Evolutionary conservation across 768 basidiomycete species (phyloP), one percentile per base, ranked within the genome.

Genomic region (Rhodotorula babjevae): DNA sequence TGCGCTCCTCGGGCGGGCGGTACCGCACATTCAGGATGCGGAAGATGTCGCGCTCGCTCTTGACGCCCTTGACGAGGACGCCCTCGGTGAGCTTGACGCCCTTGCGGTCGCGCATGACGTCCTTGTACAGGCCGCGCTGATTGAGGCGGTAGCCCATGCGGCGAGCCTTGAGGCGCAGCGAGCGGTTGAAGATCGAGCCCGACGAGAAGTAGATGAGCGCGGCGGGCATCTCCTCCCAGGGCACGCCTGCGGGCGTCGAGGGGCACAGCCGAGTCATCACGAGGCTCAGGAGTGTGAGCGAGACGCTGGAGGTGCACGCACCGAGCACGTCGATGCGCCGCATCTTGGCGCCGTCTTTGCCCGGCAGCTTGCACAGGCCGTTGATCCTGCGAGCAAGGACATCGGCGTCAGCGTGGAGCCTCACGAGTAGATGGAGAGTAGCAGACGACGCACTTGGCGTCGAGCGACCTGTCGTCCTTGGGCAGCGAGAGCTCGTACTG

Each of bases 91-190:
- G 33, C 63, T 81, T 81, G 44, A 72, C 29, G 9, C 79, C 77
- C 12, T 77, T 68, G 42, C 63, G 72, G 27, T 71, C 80, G 40
- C 80, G 65, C 1, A 78, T 66, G 52, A 72, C 52, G 33, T 67
- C 49, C 40, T 29, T 75, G 63, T 76, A 81, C 27, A 82, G 67
- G 0, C 80, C 80, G 23, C 80, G 76, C 68, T 82, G 82, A 65
- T 82, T 82, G 21, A 82, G 77, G 12, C 76, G 77, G 71, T 78
- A 80, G 2, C 81, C 81, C 44, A 68, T 65, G 62, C 80, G 80
- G 11, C 78, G 73, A 11, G 68, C 73, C 36, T 74, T 74, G 29
- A 81, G 77, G 2, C 81, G 77, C 33, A 82, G 70, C 23, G 77
- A 78, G 9, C 46, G 40, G 16, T 61, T 27, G 46, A 61, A 36